These are phyloP conservation scores for Zygosaccharomyces pseudobailii DNA, from an alignment of 1,139 yeast species.

Conservation along the genomic window DNA sequence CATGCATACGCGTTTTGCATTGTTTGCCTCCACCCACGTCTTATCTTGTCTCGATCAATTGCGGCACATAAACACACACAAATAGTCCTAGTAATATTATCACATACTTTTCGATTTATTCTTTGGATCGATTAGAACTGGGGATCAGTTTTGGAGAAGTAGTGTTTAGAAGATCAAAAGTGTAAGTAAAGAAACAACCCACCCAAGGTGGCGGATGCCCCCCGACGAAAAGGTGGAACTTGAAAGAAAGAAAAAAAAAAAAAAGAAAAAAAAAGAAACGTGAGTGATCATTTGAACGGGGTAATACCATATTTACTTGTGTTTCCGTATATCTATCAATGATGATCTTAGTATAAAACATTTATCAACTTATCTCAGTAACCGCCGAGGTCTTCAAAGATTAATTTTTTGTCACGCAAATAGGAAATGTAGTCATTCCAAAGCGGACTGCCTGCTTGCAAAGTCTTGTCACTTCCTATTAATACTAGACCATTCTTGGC, in stretches of 20 bases:
- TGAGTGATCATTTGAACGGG: background rate
- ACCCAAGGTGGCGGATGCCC: background rate
- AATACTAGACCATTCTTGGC: slow-evolving; percentile 53
- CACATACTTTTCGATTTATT: background rate
- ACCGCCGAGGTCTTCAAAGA: slow-evolving; percentile 17
- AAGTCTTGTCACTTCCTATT: slow-evolving; percentile 52
- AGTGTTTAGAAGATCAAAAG: slow-evolving; percentile 4
- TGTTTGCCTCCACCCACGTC: background rate
- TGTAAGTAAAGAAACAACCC: background rate
- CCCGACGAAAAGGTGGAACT: background rate
- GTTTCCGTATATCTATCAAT: too few relatives aligned
- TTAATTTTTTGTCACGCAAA: slow-evolving; percentile 28
- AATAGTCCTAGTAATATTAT: background rate
- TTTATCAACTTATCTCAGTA: slow-evolving; percentile 12
- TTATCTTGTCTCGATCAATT: slow-evolving; percentile 1
- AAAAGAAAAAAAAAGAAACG: background rate
- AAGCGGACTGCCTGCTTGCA: slow-evolving; percentile 43
- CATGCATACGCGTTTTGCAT: background rate
- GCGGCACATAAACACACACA: background rate
- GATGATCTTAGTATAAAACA: too few relatives aligned
- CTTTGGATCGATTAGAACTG: background rate
- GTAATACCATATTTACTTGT: background rate
- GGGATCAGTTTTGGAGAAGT: background rate
- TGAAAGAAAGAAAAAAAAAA: background rate
- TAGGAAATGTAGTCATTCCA: slow-evolving; percentile 52